phyloP scores from a whole-genome alignment of 768 basidiomycete genomes.

The Lentinus tigrinus region DNA sequence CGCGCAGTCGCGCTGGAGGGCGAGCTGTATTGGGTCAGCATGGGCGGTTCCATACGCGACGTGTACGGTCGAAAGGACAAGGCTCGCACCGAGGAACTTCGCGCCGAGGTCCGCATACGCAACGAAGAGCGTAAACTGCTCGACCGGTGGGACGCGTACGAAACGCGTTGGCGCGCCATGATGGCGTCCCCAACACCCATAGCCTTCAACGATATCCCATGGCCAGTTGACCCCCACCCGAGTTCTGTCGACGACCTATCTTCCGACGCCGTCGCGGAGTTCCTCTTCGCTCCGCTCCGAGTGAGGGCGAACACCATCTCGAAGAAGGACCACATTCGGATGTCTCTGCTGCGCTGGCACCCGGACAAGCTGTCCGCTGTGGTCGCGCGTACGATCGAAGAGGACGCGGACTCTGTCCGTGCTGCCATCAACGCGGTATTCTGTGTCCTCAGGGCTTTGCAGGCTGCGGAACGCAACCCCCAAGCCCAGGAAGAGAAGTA shows the following conservation, averaged over 20 bases:
- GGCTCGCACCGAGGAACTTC: slow-evolving; percentile 47
- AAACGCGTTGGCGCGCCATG: slow-evolving; percentile 48
- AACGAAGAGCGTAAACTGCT: slow-evolving; percentile 40
- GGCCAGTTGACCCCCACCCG: slow-evolving; percentile 46
- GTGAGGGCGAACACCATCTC: slow-evolving; percentile 42
- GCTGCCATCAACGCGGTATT: slow-evolving; percentile 49
- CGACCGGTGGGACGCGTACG: slow-evolving; percentile 53
- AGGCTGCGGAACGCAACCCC: background rate
- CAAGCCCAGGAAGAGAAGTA: background rate
- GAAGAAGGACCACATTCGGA: slow-evolving; percentile 53
- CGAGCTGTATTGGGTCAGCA: slow-evolving; percentile 61
- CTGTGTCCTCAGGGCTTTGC: slow-evolving; percentile 1
- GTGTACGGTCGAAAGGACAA: slow-evolving; percentile 47
- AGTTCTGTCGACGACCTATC: slow-evolving; percentile 35
- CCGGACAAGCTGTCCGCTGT: slow-evolving; percentile 59
- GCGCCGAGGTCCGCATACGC: slow-evolving; percentile 45
- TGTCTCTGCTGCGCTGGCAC: slow-evolving; percentile 65
- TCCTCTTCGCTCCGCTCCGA: slow-evolving; percentile 46
- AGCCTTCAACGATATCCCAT: slow-evolving; percentile 59
- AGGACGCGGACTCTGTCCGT: slow-evolving; percentile 44
- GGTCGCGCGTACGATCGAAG: slow-evolving; percentile 40
- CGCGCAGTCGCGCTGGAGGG: slow-evolving; percentile 43
- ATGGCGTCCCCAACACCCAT: slow-evolving; percentile 25
- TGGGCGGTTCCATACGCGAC: slow-evolving; percentile 55
- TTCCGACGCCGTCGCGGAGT: slow-evolving; percentile 41